Base-by-base conservation (phyloP, 2,329 filamentous ascomycete genomes). In the Endocalyx cinctus region DNA sequence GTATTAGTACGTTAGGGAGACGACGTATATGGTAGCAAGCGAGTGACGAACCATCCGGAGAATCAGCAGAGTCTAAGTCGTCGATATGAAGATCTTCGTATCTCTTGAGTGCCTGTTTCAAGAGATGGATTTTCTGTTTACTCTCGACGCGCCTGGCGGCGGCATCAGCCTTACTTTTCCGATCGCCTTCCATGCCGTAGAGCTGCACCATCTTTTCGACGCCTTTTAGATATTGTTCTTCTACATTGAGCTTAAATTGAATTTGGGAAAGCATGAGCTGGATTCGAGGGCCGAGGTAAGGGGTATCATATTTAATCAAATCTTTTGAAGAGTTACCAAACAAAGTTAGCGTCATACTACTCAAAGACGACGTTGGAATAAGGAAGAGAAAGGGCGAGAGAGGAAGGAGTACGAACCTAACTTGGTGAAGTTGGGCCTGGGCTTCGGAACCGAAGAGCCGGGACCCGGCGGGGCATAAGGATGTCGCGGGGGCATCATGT, bases 151-250 rank as follows among this genome's bases (percentile, higher is more conserved):
- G 78, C 54, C 87, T 80, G 31, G 83, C 86, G 50, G 94, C 88
- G 26, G 92, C 92, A 61, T 98, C 92, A 37, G 85, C 81, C 59
- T 84, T 87, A 66, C 90, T 97, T 70, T 95, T 96, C 50, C 89
- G 82, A 58, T 98, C 92, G 18, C 92, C 90, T 60, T 97, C 92
- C 75, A 97, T 92, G 57, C 92, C 82, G 58, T 98, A 98, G 22
- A 98, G 72, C 59, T 92, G 87, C 29, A 96, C 87, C 92, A 98
- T 97, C 69, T 98, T 98, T 64, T 98, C 92, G 50, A 98, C 92
- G 42, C 92, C 92, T 55, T 94, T 94, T 47, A 97, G 88, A 64
- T 98, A 98, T 64, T 98, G 92, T 59, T 96, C 94, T 61, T 98
- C 92, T 17, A 98, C 92, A 47, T 92, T 95, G 41, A 98, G 76